phyloP scores from a whole-genome alignment of 371 early-diverging fungal genomes.

The Mucor mucedo region DNA sequence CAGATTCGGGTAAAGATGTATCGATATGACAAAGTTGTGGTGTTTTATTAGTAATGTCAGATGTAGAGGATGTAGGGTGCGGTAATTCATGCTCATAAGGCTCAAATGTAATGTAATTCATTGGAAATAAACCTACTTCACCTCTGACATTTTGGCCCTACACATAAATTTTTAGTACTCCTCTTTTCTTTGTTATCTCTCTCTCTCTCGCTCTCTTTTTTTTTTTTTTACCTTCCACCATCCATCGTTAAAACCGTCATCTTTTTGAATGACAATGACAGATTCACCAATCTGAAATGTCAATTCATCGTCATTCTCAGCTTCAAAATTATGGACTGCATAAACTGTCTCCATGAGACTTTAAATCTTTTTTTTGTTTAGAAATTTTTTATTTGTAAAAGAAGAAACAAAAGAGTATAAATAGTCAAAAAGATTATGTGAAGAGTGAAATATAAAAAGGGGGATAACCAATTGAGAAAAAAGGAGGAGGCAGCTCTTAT shows the following conservation, averaged over 20 bases:
- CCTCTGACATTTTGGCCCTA: slow-evolving; percentile 57
- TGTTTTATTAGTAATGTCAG: slow-evolving; percentile 3
- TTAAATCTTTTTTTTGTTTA: not conserved
- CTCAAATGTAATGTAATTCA: slow-evolving; percentile 75
- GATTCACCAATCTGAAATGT: slow-evolving; percentile 73
- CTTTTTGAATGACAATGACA: slow-evolving; percentile 75
- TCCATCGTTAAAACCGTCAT: slow-evolving; percentile 82
- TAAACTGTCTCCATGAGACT: slow-evolving; percentile 58
- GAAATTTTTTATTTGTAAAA: not conserved
- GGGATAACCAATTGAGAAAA: not conserved
- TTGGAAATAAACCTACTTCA: slow-evolving; percentile 73
- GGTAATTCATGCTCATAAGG: slow-evolving; percentile 26
- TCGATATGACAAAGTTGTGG: not conserved
- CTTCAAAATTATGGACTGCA: slow-evolving; percentile 70
- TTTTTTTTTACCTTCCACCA: slow-evolving; percentile 85
- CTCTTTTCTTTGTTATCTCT: slow-evolving; percentile 49
- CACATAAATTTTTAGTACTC: not conserved
- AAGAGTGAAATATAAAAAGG: not conserved
- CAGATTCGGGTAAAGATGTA: not conserved
- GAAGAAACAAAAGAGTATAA: slow-evolving; percentile 1
- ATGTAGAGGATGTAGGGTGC: slow-evolving; percentile 20
- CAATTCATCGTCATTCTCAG: slow-evolving; percentile 82
- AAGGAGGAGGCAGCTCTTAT: not conserved
- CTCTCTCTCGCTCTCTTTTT: slow-evolving; percentile 34
- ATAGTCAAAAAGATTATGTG: not conserved